Conservation (phyloP, 2,329 filamentous ascomycete species). For the Onygena corvina region DNA sequence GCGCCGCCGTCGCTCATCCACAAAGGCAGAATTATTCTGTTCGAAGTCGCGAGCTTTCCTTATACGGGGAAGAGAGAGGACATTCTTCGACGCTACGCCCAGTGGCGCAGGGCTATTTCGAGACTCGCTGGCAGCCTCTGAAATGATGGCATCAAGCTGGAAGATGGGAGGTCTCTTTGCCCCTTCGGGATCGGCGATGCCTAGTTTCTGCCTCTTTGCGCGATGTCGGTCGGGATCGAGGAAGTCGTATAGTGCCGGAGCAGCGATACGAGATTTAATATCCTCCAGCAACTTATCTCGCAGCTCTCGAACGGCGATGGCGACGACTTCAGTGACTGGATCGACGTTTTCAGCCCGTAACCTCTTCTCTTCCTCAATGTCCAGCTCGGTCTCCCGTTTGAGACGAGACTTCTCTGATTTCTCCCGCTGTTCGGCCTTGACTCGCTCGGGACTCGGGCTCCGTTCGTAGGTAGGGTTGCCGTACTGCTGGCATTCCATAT, state of each 20-base stretch:
- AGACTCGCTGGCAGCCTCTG: slow-evolving; percentile 43
- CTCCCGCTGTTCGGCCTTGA: slow-evolving; percentile 40
- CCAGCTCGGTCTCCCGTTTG: slow-evolving; percentile 62
- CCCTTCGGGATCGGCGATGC: slow-evolving; percentile 58
- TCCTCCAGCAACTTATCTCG: slow-evolving; percentile 78
- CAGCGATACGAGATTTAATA: slow-evolving; percentile 76
- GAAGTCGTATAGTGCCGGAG: slow-evolving; percentile 65
- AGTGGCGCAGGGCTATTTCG: slow-evolving; percentile 34
- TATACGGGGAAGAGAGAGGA: slow-evolving; percentile 60
- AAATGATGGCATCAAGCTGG: slow-evolving; percentile 46
- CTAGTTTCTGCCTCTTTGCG: slow-evolving; percentile 66
- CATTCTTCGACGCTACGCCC: slow-evolving; percentile 37
- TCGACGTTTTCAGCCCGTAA: slow-evolving; percentile 79
- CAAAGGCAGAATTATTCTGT: slow-evolving; percentile 50
- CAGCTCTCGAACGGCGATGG: slow-evolving; percentile 67
- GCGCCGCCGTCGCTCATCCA: slow-evolving; percentile 54
- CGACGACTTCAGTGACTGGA: slow-evolving; percentile 72
- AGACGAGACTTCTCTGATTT: slow-evolving; percentile 55
- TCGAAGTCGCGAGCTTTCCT: slow-evolving; percentile 52
- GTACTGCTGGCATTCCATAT: slow-evolving; percentile 69
- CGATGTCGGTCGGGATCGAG: slow-evolving; percentile 71
- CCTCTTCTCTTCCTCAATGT: slow-evolving; percentile 80
- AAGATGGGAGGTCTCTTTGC: slow-evolving; percentile 44
- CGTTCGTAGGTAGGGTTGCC: slow-evolving; percentile 52
- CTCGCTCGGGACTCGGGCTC: slow-evolving; percentile 35